phyloP scores from a whole-genome alignment of 1,284 basidiomycete species.

The Fistulinella staudtii region DNA sequence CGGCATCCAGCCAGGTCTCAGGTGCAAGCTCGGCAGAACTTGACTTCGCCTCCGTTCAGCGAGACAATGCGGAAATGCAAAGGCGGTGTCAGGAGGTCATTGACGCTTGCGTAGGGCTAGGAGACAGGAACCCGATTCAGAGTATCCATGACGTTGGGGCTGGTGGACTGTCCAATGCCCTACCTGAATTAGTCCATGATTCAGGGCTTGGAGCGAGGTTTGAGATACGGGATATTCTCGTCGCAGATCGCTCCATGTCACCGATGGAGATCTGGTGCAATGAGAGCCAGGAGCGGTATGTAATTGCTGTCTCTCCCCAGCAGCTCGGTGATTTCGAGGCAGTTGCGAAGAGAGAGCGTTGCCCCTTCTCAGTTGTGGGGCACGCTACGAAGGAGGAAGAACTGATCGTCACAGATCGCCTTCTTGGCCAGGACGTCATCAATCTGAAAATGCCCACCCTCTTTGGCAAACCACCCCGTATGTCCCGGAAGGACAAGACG shows the following conservation, averaged over 20 bases:
- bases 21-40: slow-evolving; percentile 87
- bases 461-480: slow-evolving; percentile 95
- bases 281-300: slow-evolving; percentile 97
- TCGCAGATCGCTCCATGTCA: slow-evolving; percentile 92
- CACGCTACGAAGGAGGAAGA: slow-evolving; percentile 78
- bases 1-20: slow-evolving; percentile 89
- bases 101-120: slow-evolving; percentile 77
- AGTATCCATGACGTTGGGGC: slow-evolving; percentile 99
- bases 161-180: slow-evolving; percentile 93
- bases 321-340: slow-evolving; percentile 61
- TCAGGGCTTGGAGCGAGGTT: slow-evolving; percentile 88
- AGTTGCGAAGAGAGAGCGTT: slow-evolving; percentile 87
- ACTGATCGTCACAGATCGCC: slow-evolving; percentile 86
- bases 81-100: slow-evolving; percentile 97
- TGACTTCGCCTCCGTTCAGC: slow-evolving; percentile 96
- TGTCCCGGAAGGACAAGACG: slow-evolving; percentile 74
- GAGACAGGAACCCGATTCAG: slow-evolving; percentile 78
- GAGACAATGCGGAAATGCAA: slow-evolving; percentile 99
- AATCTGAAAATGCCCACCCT: slow-evolving; percentile 91
- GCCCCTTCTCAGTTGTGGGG: slow-evolving; percentile 91
- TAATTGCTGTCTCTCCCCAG: slow-evolving; percentile 77
- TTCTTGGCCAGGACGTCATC: slow-evolving; percentile 80
- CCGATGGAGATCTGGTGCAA: slow-evolving; percentile 99
- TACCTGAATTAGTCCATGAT: slow-evolving; percentile 97
- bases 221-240: slow-evolving; percentile 90